Evolutionary conservation across 345 rosid species (phyloP).

Genomic region (Citrus australasica): DNA sequence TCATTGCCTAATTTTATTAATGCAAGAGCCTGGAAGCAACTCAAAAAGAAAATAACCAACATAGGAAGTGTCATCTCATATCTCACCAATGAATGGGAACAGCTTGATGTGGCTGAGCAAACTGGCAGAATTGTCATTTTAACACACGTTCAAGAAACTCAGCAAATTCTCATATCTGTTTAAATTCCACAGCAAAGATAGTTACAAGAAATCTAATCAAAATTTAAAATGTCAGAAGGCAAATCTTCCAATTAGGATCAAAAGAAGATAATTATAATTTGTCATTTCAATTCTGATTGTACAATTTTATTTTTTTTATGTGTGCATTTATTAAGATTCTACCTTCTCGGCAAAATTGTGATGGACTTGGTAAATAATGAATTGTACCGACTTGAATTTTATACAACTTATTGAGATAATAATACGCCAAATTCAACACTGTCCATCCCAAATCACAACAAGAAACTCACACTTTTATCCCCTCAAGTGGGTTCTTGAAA

Average conservation of each 20-base stretch:
- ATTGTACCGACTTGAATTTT: neutral
- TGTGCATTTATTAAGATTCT: neutral
- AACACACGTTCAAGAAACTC: slow-evolving; percentile 19
- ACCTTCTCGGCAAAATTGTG: neutral
- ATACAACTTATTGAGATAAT: neutral
- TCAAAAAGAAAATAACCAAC: neutral
- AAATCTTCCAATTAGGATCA: neutral
- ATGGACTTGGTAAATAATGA: neutral
- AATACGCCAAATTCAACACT: neutral
- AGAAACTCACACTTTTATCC: neutral
- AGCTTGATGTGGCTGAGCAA: slow-evolving; percentile 64
- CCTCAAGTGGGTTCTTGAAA: neutral
- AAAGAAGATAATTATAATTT: neutral
- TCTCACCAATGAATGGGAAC: slow-evolving; percentile 70
- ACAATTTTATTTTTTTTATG: neutral
- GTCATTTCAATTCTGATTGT: neutral
- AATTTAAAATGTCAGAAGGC: neutral
- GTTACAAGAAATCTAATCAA: neutral
- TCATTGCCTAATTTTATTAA: neutral
- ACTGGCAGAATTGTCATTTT: slow-evolving; percentile 58
- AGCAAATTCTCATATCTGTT: slow-evolving; percentile 40
- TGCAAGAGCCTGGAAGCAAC: neutral
- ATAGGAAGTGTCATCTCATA: slow-evolving; percentile 12
- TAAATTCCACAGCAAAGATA: neutral
- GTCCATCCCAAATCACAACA: neutral